Evolutionary conservation across 2,329 filamentous ascomycete species (phyloP), one percentile per base, ranked within the genome.

Genomic region (Ceratocystis colombiana): DNA sequence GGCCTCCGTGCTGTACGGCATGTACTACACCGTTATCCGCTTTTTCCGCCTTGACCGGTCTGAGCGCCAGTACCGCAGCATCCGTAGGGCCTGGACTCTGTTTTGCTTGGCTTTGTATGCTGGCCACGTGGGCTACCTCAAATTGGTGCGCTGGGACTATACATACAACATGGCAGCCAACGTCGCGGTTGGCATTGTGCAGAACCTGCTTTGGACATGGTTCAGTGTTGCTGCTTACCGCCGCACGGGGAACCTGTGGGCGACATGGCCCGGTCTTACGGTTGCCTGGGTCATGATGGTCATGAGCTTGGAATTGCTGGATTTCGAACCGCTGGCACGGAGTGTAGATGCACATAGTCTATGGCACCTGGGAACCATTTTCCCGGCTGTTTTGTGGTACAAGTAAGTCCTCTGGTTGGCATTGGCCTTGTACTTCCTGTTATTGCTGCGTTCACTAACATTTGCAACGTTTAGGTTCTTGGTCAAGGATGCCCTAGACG

Each of bases 121-220:
- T 30, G 78, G 82, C 65, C 94, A 99, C 74, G 85, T 96, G 61
- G 82, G 79, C 59, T 99, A 96, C 75, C 80, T 99, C 65, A 90
- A 88, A 73, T 84, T 90, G 71, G 89, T 92, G 79, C 79, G 81
- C 20, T 99, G 94, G 89, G 89, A 97, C 75, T 99, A 99, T 75
- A 88, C 88, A 4, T 99, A 99, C 78, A 99, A 99, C 74, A 97
- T 99, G 91, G 85, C 88, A 1, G 94, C 92, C 64, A 99, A 97
- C 72, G 89, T 99, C 22, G 84, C 82, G 2, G 84, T 88, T 10
- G 94, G 94, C 2, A 79, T 91, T 50, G 75, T 92, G 3, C 87
- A 91, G 73, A 96, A 97, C 72, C 64, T 86, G 3, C 77, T 97
- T 67, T 97, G 94, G 94, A 89, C 82, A 55, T 88, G 84, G 75